Base-by-base conservation (phyloP, 176 grass and related monocot genomes). In the Calamus simplicifolius region DNA sequence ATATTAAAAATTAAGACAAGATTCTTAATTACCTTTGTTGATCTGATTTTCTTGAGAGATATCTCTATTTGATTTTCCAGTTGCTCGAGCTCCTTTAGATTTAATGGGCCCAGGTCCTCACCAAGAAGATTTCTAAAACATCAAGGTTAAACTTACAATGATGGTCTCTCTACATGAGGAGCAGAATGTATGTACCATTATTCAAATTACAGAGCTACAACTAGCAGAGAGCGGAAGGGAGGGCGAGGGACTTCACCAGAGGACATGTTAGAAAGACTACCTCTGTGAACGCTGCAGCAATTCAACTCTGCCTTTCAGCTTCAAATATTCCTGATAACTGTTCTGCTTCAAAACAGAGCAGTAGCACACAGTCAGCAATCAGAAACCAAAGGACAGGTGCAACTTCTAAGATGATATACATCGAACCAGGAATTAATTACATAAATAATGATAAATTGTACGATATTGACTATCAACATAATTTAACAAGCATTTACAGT, bases 201-300 rank as follows among this genome's bases (percentile, higher is more conserved):
- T 43, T 43, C 35, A 43, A 12, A 43, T 43, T 43, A 43, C 1
- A 10, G 35, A 43, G 12, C 35, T 43, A 43, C 35, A 43, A 13
- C 35, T 43, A 43, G 35, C 35, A 43, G 7, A 3, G 35, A 43
- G 6, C 6, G 10, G 10, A 43, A 43, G 35, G 35, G 35, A 43
- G 35, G 35, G 35, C 35, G 12, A 43, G 1, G 35, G 0, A 43
- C 8, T 43, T 43, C 35, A 43, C 35, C 35, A 43, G 2, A 43
- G 12, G 12, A 43, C 3, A 43, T 43, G 35, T 43, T 43, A 7
- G 12, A 43, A 51, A 63, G 17, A 19, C 5, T 83, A 96, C 91
- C 91, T 96, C 57, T 96, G 86, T 63, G 71, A 81, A 49, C 68
- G 75, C 70, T 96, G 91, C 50, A 96, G 86, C 71, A 80, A 71